These are phyloP conservation scores for Aspergillus luchuensis DNA, from an alignment of 2,329 filamentous ascomycete species.

Conservation along the genomic window DNA sequence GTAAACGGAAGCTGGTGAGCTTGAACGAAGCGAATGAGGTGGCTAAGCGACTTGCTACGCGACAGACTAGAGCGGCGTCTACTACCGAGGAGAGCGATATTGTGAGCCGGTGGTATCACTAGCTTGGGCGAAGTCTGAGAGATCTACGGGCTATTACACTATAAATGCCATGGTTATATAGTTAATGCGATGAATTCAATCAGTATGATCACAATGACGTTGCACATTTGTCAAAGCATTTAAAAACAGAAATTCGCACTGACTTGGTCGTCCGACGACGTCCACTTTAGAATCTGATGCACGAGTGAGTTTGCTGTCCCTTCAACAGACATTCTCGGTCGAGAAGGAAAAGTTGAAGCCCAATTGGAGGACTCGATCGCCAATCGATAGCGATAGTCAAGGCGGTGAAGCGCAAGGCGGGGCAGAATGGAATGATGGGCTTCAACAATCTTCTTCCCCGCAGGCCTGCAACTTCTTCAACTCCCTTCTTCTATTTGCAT, in stretches of 20 bases:
- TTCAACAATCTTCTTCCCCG: neutral
- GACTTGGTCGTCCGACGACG: no score
- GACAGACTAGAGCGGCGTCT: neutral
- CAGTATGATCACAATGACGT: no score
- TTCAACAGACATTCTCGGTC: no score
- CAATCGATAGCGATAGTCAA: neutral
- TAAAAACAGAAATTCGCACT: no score
- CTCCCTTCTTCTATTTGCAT: constrained; percentile 6
- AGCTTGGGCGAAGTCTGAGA: neutral
- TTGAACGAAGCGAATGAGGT: constrained; percentile 64
- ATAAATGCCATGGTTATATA: no score
- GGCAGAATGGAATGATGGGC: neutral
- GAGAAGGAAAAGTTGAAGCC: no score
- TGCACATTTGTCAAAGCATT: no score
- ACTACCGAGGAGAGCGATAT: neutral
- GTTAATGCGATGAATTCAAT: no score
- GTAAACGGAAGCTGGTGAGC: constrained; percentile 57
- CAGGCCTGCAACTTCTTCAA: constrained; percentile 3
- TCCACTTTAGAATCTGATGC: no score
- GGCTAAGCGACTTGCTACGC: constrained; percentile 50
- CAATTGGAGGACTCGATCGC: no score
- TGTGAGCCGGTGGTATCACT: neutral
- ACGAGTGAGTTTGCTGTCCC: no score
- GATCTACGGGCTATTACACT: neutral
- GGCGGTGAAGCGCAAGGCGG: constrained; percentile 18